phyloP scores from a whole-genome alignment of 1,284 basidiomycete species.

The Ceratobasidium sp. region DNA sequence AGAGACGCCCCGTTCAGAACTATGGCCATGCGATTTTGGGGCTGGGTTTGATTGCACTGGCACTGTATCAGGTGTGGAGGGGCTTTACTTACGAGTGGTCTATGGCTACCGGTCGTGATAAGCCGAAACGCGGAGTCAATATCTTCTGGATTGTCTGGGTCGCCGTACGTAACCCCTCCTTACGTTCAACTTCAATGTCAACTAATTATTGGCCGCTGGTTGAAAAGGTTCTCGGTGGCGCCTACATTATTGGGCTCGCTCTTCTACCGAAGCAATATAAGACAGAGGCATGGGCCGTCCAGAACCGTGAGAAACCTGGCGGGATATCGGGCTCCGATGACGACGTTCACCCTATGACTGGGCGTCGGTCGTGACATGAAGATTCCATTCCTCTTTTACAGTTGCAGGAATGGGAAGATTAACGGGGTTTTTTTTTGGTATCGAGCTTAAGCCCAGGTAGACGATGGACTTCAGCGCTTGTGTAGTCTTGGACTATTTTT shows the following conservation, averaged over 20 bases:
- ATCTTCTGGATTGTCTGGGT: conserved; percentile 44
- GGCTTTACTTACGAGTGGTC: conserved; percentile 43
- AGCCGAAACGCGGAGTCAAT: conserved; percentile 15
- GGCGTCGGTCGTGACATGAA: not conserved
- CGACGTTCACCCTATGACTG: conserved; percentile 9
- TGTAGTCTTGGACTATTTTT: conserved; percentile 9
- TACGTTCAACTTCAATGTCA: not conserved
- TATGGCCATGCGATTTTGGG: conserved; percentile 51
- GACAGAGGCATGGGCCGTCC: conserved; percentile 12
- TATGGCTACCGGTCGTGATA: conserved; percentile 13
- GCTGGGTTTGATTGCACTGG: conserved; percentile 24
- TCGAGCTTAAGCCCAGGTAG: not conserved
- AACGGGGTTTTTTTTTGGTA: not conserved
- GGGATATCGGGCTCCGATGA: conserved; percentile 5
- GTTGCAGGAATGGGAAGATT: not conserved
- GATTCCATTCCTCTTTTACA: not conserved
- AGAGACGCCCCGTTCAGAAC: conserved; percentile 44
- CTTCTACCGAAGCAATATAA: conserved; percentile 42
- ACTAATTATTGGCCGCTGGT: not conserved
- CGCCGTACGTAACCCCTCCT: conserved; percentile 40
- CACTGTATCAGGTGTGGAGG: conserved; percentile 50
- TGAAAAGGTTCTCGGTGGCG: conserved; percentile 36
- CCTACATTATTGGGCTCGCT: conserved; percentile 35
- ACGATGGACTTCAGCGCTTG: not conserved
- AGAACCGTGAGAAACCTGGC: not conserved